Percentiles rank a stretch among this genome's conserved stretches.
phyloP scores from a whole-genome alignment of 805 yeast genomes.

The Hanseniaspora lachancei region DNA sequence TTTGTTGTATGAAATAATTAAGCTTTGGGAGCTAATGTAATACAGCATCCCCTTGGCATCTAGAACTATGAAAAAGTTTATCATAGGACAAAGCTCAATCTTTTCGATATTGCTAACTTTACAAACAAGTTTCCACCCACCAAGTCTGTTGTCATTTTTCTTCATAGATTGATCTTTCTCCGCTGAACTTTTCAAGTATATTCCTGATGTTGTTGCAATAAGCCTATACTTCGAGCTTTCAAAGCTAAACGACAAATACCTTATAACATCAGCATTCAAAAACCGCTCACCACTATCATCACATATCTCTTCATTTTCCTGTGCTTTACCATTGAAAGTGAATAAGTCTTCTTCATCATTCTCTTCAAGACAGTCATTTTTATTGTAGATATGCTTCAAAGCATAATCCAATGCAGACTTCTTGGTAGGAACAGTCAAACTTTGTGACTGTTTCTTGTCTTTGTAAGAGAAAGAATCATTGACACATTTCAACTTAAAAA shows the following conservation, averaged over 20 bases:
- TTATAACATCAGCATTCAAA: constrained; percentile 30
- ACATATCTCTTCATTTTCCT: constrained; percentile 20
- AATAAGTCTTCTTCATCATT: background rate
- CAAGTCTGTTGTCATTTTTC: background rate
- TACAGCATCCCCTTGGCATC: constrained; percentile 42
- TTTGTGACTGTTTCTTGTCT: constrained; percentile 36
- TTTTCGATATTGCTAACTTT: constrained; percentile 41
- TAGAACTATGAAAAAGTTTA: constrained; percentile 45
- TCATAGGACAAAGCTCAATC: constrained; percentile 35
- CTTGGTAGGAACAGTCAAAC: constrained; percentile 40
- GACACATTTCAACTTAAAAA: constrained; percentile 41
- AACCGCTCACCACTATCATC: constrained; percentile 20
- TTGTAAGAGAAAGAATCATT: constrained; percentile 57
- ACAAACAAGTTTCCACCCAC: constrained; percentile 48
- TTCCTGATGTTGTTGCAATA: constrained; percentile 52
- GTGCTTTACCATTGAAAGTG: constrained; percentile 5
- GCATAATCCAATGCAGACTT: constrained; percentile 40
- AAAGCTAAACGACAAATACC: constrained; percentile 35
- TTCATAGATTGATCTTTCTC: constrained; percentile 12
- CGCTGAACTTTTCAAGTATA: constrained; percentile 34
- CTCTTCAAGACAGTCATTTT: constrained; percentile 21
- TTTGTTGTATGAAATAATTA: constrained; percentile 46
- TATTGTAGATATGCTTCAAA: constrained; percentile 17
- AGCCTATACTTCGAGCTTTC: constrained; percentile 36
- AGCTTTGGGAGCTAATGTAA: constrained; percentile 49